These are phyloP conservation scores for Mucor sp. DNA, from an alignment of 371 early-diverging fungal genomes.

Conservation along the genomic window DNA sequence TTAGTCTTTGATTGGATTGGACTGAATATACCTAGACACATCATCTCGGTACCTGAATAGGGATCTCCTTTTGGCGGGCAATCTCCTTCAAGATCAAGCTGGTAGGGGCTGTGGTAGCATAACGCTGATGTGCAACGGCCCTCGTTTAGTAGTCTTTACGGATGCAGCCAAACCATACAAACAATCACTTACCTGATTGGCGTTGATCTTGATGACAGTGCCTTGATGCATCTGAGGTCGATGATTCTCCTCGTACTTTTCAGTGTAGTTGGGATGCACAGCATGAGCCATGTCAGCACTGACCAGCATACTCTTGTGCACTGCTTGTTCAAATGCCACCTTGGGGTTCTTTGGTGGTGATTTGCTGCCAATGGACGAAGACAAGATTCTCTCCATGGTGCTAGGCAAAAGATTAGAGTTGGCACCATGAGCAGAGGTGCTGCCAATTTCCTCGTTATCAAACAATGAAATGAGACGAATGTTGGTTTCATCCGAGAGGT, in stretches of 20 bases:
- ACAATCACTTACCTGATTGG: constrained; percentile 61
- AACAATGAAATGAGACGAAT: constrained; percentile 88
- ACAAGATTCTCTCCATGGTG: constrained; percentile 61
- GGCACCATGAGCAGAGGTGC: constrained; percentile 89
- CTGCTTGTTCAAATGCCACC: constrained; percentile 78
- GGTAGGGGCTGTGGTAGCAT: constrained; percentile 93
- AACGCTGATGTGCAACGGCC: constrained; percentile 46
- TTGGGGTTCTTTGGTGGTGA: constrained; percentile 16
- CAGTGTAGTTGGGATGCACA: constrained; percentile 86
- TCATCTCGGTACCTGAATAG: constrained; percentile 66
- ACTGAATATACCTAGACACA: no score
- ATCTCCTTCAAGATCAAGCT: constrained; percentile 79
- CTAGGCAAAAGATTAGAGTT: constrained; percentile 82
- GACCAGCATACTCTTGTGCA: constrained; percentile 86
- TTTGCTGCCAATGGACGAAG: constrained; percentile 29
- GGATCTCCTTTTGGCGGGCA: constrained; percentile 75
- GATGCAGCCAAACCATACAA: neutral
- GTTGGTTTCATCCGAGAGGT: constrained; percentile 58
- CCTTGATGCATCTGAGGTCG: constrained; percentile 93
- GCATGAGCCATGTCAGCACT: constrained; percentile 97
- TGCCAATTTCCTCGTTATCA: constrained; percentile 98
- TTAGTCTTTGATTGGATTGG: no score
- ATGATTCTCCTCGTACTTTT: constrained; percentile 91
- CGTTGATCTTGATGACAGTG: constrained; percentile 94
- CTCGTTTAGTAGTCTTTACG: neutral